These are phyloP conservation scores for Linum trigynum DNA, from an alignment of 345 rosid genomes.

Conservation along the genomic window DNA sequence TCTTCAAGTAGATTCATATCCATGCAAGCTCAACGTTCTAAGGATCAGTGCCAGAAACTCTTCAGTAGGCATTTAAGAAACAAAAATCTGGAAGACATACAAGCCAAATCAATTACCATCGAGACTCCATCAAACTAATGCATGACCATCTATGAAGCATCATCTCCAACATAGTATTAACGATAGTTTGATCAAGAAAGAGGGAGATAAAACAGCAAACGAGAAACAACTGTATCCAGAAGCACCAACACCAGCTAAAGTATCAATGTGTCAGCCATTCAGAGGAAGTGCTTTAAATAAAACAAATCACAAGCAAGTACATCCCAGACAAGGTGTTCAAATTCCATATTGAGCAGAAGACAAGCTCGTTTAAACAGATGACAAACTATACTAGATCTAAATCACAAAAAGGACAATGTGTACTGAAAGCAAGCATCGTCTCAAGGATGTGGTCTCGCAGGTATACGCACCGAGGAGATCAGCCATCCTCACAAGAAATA, in stretches of 20 bases:
- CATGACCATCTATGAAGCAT: background rate
- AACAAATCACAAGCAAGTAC: background rate
- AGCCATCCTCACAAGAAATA: background rate
- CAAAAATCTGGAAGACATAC: background rate
- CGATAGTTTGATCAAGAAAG: too few relatives aligned
- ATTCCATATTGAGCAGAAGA: background rate
- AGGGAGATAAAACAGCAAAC: background rate
- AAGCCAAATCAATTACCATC: too few relatives aligned
- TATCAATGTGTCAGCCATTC: background rate
- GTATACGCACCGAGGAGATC: background rate
- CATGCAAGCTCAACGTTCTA: conserved; percentile 15
- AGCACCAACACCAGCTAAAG: too few relatives aligned
- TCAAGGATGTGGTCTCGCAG: too few relatives aligned
- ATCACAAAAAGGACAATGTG: too few relatives aligned
- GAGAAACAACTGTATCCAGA: background rate
- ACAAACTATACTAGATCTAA: too few relatives aligned
- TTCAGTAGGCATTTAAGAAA: conserved; percentile 11
- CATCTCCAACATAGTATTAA: background rate
- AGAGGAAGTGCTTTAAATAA: background rate
- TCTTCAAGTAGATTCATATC: conserved; percentile 38
- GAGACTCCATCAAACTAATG: background rate
- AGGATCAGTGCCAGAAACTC: conserved; percentile 1
- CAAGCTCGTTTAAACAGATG: background rate
- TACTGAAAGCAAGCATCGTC: too few relatives aligned
- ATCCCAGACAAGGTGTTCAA: background rate